Evolutionary conservation across 768 basidiomycete genomes (phyloP), one percentile per base, ranked within the genome.

Genomic region (Arthromyces matolae): DNA sequence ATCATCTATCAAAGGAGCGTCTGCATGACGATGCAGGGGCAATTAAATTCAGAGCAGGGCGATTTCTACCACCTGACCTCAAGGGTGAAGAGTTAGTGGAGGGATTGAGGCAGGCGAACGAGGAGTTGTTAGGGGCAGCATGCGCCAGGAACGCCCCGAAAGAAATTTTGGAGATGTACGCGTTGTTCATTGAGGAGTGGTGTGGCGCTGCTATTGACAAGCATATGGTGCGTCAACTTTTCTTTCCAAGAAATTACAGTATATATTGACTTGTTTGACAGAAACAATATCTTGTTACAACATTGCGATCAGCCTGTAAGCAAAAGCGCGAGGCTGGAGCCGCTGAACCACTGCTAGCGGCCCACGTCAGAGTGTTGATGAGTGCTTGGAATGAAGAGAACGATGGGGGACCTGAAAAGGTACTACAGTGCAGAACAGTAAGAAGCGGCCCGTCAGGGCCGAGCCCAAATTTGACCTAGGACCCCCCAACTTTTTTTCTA

Each of bases 221-320:
- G 27, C 71, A 72, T 51, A 64, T 87, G 69, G 68, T 76, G 53
- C 62, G 69, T 51, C 32, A 38, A 37, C 1, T 19, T 36, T 51
- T 37, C 49, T 42, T 64, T 70, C 36, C 4, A 8, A n/a, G 13
- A n/a, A n/a, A n/a, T n/a, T n/a, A n/a, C 77, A 76, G 46, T 68
- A 67, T 22, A 62, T 20, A 60, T 65, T 31, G 69, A 72, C 35
- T 59, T 32, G 29, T 24, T 46, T 42, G 31, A 36, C 61, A 85
- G 84, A 79, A 75, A 66, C 52, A 60, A 44, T 89, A 83, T 63
- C 67, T 87, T 31, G 62, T 74, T 49, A 61, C 62, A 33, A 76
- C 72, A 35, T 57, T 83, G 50, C 66, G 69, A 33, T 59, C 62
- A 32, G 50, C 74, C 31, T 64, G 70, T 32, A 45, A 25, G 10